Base-by-base conservation (phyloP, 768 basidiomycete genomes). In the Chalciporus chontae region DNA sequence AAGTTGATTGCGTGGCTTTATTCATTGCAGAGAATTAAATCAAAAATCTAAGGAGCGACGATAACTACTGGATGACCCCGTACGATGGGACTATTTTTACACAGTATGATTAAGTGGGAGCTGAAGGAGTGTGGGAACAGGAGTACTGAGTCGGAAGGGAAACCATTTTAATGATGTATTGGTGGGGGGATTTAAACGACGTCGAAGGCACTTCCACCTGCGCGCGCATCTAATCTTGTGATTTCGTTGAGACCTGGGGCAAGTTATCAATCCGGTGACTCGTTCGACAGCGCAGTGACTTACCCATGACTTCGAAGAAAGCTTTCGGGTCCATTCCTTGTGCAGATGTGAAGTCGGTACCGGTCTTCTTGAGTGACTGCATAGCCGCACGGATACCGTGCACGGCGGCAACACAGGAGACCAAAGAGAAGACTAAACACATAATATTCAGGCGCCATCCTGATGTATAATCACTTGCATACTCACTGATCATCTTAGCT, bases 371-470 rank as follows among this genome's bases (percentile, higher is more conserved):
- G 39, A 89, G 68, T 0, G 81, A 80, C 15, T 76, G 76, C 83
- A 88, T 87, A 7, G 87, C 87, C n/a, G 80, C 79, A 42, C 86
- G 83, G 47, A 86, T 77, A n/a, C 79, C 85, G 58, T 89, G 87
- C 8, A 87, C 79, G 59, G 84, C 85, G 18, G 86, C 84, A 26
- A 89, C 86, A 53, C 81, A 84, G 23, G 85, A 87, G 3, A 85
- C 84, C 7, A 88, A 71, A 9, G 85, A 87, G 66, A 88, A 89
- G 60, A 88, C 85, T 87, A 40, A 23, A 21, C 26, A 19, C 1
- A 3, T 6, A 9, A 13, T 5, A 3, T 60, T 3, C 26, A 60
- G 52, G 40, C 11, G 17, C 5, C 5, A 23, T 21, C 43, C 29
- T 10, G 11, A 14, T 1, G 8, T 2, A 5, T n/a, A 6, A 5